Evolutionary conservation across 2,329 filamentous ascomycete species (phyloP).

Genomic region (Fusarium lateritium): DNA sequence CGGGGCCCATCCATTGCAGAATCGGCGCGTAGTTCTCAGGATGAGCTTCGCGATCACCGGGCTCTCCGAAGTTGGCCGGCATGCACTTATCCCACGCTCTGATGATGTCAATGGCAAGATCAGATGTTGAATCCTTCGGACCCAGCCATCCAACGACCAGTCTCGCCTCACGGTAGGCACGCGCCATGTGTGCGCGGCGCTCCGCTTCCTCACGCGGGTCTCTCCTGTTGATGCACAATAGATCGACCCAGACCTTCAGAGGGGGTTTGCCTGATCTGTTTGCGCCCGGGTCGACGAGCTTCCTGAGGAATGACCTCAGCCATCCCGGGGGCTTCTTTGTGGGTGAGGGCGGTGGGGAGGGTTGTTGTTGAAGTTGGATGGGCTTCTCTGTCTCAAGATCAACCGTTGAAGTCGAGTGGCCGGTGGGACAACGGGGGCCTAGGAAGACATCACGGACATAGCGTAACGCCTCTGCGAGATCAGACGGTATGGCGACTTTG

Average conservation of each 20-base stretch:
- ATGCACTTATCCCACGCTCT: slow-evolving; percentile 45
- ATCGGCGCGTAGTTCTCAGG: slow-evolving; percentile 42
- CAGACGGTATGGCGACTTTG: slow-evolving; percentile 31
- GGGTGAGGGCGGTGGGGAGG: slow-evolving; percentile 30
- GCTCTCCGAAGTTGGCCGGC: slow-evolving; percentile 41
- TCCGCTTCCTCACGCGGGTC: slow-evolving; percentile 37
- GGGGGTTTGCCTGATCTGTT: slow-evolving; percentile 22
- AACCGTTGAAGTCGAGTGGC: slow-evolving; percentile 22
- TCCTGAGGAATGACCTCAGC: slow-evolving; percentile 41
- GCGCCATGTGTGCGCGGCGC: slow-evolving; percentile 40
- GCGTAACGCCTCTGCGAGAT: slow-evolving; percentile 41
- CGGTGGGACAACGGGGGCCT: slow-evolving; percentile 22
- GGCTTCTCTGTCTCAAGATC: slow-evolving; percentile 25
- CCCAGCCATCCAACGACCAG: slow-evolving; percentile 46
- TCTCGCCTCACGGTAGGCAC: slow-evolving; percentile 39
- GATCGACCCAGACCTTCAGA: slow-evolving; percentile 43
- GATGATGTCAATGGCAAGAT: slow-evolving; percentile 44
- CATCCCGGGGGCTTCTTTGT: slow-evolving; percentile 40
- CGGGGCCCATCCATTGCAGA: slow-evolving; percentile 45
- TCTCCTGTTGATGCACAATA: slow-evolving; percentile 41
- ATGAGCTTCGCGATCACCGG: slow-evolving; percentile 41
- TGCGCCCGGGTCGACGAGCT: slow-evolving; percentile 24
- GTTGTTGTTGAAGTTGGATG: not conserved
- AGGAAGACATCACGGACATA: slow-evolving; percentile 45
- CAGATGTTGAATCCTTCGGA: slow-evolving; percentile 38